These are phyloP conservation scores for Delonix regia DNA, from an alignment of 306 rosid genomes.

Conservation along the genomic window DNA sequence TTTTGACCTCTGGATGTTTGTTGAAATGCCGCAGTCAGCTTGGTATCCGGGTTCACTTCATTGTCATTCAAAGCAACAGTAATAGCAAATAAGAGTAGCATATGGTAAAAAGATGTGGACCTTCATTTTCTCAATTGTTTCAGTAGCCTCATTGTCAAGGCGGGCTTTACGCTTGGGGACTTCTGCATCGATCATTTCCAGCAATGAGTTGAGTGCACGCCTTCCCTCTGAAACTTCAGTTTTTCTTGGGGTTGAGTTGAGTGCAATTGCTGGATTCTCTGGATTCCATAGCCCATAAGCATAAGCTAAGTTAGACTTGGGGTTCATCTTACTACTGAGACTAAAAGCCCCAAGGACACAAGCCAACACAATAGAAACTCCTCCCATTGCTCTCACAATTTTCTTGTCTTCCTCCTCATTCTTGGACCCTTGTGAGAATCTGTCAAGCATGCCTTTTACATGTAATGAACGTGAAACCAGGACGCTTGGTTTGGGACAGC, in stretches of 20 bases:
- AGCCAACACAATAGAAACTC: slow-evolving; percentile 30
- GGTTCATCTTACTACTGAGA: slow-evolving; percentile 27
- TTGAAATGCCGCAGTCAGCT: too few species aligned
- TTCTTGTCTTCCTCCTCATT: slow-evolving; percentile 16
- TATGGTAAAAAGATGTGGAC: slow-evolving; percentile 16
- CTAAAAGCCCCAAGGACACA: slow-evolving; percentile 39
- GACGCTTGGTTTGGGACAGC: not conserved
- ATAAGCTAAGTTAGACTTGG: slow-evolving; percentile 19
- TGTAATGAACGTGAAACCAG: not conserved
- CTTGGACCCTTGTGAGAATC: slow-evolving; percentile 18
- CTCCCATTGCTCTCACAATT: slow-evolving; percentile 27
- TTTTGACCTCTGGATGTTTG: too few species aligned
- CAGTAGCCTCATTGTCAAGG: not conserved
- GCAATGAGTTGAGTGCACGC: not conserved
- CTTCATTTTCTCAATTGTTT: not conserved
- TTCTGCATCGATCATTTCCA: not conserved
- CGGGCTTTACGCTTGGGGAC: not conserved
- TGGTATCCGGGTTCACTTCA: too few species aligned
- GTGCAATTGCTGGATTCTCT: not conserved
- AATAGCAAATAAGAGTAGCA: not conserved
- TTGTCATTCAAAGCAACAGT: not conserved
- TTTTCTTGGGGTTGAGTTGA: too few species aligned
- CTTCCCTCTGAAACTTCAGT: too few species aligned
- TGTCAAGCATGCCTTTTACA: slow-evolving; percentile 6
- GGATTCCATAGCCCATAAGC: not conserved